phyloP scores from a whole-genome alignment of 2,329 filamentous ascomycete genomes.

The Davidsoniella eucalypti region DNA sequence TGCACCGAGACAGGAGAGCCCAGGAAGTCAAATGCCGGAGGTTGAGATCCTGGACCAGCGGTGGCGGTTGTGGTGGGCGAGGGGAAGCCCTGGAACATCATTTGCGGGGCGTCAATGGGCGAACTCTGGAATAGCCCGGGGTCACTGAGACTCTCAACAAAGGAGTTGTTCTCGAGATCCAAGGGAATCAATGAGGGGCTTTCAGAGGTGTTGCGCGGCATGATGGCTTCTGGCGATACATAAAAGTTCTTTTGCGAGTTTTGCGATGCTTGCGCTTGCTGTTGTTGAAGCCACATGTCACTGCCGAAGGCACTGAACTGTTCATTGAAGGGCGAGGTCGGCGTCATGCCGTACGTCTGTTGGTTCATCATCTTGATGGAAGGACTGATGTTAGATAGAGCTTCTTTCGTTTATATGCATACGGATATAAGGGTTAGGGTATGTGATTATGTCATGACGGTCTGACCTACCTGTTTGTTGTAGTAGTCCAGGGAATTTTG shows the following conservation, averaged over 20 bases:
- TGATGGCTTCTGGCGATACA: slow-evolving; percentile 8
- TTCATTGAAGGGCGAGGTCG: slow-evolving; percentile 6
- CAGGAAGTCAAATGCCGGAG: slow-evolving; percentile 6
- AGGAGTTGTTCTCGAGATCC: slow-evolving; percentile 4
- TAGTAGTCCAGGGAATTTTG: slow-evolving; percentile 11
- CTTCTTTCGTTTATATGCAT: background rate
- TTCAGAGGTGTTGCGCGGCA: slow-evolving; percentile 9
- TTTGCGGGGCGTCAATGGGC: slow-evolving; percentile 3
- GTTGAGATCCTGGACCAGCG: background rate
- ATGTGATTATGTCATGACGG: background rate
- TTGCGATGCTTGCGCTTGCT: background rate
- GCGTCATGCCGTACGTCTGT: slow-evolving; percentile 1
- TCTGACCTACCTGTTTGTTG: slow-evolving; percentile 7
- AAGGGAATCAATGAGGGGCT: slow-evolving; percentile 8
- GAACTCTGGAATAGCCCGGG: slow-evolving; percentile 6
- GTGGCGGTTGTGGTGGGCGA: background rate
- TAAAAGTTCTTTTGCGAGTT: slow-evolving; percentile 6
- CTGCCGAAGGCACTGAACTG: slow-evolving; percentile 3
- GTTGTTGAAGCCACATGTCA: slow-evolving; percentile 7
- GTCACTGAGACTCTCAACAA: slow-evolving; percentile 2
- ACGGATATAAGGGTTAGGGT: background rate
- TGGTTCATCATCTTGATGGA: background rate
- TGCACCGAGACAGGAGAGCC: slow-evolving; percentile 7
- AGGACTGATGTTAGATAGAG: background rate
- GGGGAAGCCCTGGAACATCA: slow-evolving; percentile 7